Conservation (phyloP, 768 basidiomycete genomes). For the Asterophora lycoperdoides region DNA sequence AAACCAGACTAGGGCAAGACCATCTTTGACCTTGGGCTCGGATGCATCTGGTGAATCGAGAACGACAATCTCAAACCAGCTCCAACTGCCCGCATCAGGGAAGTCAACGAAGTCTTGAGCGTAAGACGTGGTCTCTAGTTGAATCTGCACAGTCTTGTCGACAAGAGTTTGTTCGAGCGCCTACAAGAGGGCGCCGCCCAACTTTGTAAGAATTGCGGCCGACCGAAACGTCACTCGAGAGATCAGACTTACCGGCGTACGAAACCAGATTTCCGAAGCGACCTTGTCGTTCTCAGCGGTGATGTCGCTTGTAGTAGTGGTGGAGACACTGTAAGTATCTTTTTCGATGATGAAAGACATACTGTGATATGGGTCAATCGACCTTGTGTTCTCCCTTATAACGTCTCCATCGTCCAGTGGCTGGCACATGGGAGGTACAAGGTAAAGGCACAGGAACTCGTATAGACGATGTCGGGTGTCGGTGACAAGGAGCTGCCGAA, state of each 20-base stretch:
- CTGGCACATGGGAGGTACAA: background rate
- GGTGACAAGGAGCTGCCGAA: too few relatives aligned
- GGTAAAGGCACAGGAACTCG: background rate
- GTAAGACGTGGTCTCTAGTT: slow-evolving; percentile 25
- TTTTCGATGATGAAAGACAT: slow-evolving; percentile 18
- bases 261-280: slow-evolving; percentile 22
- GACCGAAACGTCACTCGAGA: background rate
- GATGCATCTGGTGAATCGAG: slow-evolving; percentile 21
- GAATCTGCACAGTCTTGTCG: slow-evolving; percentile 22
- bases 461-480: too few relatives aligned
- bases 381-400: background rate
- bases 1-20: slow-evolving; percentile 23
- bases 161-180: slow-evolving; percentile 21
- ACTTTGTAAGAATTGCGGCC: too few relatives aligned
- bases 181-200: slow-evolving; percentile 3
- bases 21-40: slow-evolving; percentile 23
- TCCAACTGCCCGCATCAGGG: slow-evolving; percentile 24
- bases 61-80: slow-evolving; percentile 31
- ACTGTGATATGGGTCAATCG: background rate
- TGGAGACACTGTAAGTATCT: slow-evolving; percentile 10
- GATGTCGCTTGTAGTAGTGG: slow-evolving; percentile 7
- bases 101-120: slow-evolving; percentile 17
- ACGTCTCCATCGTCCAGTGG: background rate
- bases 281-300: slow-evolving; percentile 10
- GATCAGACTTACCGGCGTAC: slow-evolving; percentile 18